Evolutionary conservation across 345 rosid genomes (phyloP).

Genomic region (Moricandia arvensis): DNA sequence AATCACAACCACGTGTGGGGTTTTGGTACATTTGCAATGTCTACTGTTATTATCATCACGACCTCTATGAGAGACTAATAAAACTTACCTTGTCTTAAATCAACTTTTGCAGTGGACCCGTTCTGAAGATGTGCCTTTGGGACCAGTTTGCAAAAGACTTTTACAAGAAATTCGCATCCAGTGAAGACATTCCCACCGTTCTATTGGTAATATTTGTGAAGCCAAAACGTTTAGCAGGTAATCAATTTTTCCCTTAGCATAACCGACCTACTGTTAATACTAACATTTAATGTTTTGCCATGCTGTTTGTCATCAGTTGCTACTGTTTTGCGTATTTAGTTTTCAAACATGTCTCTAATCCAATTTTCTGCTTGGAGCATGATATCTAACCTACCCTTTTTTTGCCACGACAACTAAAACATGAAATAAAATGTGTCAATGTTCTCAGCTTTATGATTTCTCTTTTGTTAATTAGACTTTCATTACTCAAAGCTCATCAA

Average conservation of each 20-base stretch:
- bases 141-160: neutral
- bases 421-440: neutral
- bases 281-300: neutral
- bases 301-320: no score
- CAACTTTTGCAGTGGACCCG: neutral
- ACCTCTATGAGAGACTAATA: no score
- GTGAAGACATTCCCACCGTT: neutral
- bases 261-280: neutral
- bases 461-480: neutral
- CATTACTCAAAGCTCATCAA: neutral
- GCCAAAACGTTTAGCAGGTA: neutral
- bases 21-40: no score
- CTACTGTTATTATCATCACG: no score
- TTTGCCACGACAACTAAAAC: neutral
- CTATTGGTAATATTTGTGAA: neutral
- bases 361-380: no score
- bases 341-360: no score
- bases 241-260: neutral
- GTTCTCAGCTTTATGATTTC: neutral
- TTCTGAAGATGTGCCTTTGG: neutral
- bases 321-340: no score
- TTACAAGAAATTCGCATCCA: neutral
- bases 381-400: neutral
- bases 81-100: no score
- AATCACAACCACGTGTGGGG: no score